phyloP scores from a whole-genome alignment of 768 basidiomycete genomes.

The Mycena capillaripes region DNA sequence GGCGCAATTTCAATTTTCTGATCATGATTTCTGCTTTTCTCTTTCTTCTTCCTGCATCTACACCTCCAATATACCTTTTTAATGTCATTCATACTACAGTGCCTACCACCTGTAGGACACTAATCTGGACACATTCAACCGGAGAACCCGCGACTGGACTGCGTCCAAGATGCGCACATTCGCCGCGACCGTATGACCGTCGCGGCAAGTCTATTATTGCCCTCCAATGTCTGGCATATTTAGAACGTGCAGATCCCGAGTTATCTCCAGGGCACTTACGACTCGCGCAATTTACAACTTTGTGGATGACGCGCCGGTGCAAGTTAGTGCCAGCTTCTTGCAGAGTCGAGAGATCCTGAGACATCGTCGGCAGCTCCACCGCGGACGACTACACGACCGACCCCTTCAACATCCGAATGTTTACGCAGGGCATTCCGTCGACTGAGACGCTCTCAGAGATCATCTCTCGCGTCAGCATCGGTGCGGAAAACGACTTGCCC shows the following conservation, averaged over 20 bases:
- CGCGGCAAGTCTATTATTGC: slow-evolving; percentile 35
- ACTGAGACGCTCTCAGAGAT: slow-evolving; percentile 56
- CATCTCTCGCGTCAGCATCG: slow-evolving; percentile 49
- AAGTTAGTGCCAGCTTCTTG: neutral
- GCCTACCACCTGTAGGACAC: too few species aligned
- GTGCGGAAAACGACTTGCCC: slow-evolving; percentile 69
- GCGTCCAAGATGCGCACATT: slow-evolving; percentile 58
- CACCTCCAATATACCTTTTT: too few species aligned
- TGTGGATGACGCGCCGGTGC: slow-evolving; percentile 62
- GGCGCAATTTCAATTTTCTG: too few species aligned
- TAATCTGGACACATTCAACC: too few species aligned
- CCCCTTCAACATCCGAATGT: slow-evolving; percentile 65
- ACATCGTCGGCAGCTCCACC: slow-evolving; percentile 65
- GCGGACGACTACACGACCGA: slow-evolving; percentile 62
- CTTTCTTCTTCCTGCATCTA: too few species aligned
- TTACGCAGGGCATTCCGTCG: slow-evolving; percentile 63
- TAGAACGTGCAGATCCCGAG: slow-evolving; percentile 47
- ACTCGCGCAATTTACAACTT: slow-evolving; percentile 63
- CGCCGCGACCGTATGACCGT: slow-evolving; percentile 59
- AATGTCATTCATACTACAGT: too few species aligned
- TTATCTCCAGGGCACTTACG: slow-evolving; percentile 70
- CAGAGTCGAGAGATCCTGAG: neutral
- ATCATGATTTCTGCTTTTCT: too few species aligned
- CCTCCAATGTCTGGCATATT: neutral
- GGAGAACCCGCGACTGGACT: slow-evolving; percentile 71